phyloP scores from a whole-genome alignment of 331 rosid genomes.

The Acacia concinna region DNA sequence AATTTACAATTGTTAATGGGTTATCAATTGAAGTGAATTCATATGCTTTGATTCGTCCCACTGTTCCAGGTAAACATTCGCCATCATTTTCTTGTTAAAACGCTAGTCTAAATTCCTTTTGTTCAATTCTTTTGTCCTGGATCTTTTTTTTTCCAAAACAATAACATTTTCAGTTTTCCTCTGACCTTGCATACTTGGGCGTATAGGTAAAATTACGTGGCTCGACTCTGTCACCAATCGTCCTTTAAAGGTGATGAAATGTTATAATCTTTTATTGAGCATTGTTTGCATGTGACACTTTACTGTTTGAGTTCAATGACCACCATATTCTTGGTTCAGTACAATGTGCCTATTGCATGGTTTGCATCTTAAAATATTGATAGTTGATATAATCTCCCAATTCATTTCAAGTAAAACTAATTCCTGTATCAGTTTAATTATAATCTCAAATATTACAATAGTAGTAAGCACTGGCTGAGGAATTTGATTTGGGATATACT shows the following conservation, averaged over 20 bases:
- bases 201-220: constrained; percentile 83
- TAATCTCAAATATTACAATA: background rate
- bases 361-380: constrained; percentile 23
- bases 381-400: background rate
- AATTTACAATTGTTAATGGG: constrained; percentile 63
- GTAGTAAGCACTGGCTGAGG: background rate
- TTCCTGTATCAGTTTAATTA: background rate
- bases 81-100: constrained; percentile 21
- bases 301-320: constrained; percentile 21
- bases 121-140: constrained; percentile 9
- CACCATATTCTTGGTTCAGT: background rate
- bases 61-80: constrained; percentile 63
- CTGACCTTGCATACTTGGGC: constrained; percentile 29
- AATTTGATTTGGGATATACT: background rate
- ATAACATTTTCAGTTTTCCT: constrained; percentile 22
- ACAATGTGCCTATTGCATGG: background rate
- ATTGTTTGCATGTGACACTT: constrained; percentile 13
- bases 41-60: constrained; percentile 88
- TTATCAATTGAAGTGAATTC: constrained; percentile 68
- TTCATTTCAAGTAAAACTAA: background rate
- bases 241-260: constrained; percentile 78
- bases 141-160: background rate
- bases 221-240: constrained; percentile 86
- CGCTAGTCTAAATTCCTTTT: background rate
- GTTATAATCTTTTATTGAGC: constrained; percentile 12